Evolutionary conservation across 2,329 filamentous ascomycete genomes (phyloP).

Genomic region (Xylaria sp.): DNA sequence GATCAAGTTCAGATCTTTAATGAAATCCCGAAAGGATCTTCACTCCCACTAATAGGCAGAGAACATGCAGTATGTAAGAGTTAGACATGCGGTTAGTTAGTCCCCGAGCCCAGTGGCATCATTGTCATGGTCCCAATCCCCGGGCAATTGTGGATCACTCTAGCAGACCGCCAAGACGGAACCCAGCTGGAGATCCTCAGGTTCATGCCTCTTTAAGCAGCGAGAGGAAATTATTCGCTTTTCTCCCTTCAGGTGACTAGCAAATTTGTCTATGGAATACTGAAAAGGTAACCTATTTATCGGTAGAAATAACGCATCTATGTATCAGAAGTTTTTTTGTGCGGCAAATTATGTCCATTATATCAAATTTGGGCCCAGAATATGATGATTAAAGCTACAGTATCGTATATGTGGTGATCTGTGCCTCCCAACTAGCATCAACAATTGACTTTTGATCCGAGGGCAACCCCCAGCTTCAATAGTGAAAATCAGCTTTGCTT

Average conservation of each 20-base stretch:
- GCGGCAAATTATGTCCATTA: background rate
- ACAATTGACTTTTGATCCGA: background rate
- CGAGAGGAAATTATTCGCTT: background rate
- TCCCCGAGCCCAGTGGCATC: background rate
- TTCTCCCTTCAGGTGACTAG: background rate
- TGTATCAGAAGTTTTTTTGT: background rate
- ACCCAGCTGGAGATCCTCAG: background rate
- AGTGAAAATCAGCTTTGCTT: background rate
- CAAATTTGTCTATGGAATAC: background rate
- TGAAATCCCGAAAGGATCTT: background rate
- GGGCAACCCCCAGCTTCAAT: background rate
- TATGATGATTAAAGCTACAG: background rate
- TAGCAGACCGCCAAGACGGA: constrained; percentile 16
- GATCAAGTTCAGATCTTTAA: background rate
- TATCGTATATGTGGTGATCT: background rate
- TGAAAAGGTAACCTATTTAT: too few species aligned
- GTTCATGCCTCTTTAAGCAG: background rate
- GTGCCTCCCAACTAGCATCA: background rate
- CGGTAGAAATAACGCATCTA: background rate
- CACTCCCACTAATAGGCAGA: background rate
- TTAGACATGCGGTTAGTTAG: background rate
- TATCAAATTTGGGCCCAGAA: background rate
- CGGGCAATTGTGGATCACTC: background rate
- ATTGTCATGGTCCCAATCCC: background rate
- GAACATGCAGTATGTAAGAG: background rate